Evolutionary conservation across 257 asterid species (phyloP), one percentile per base, ranked within the genome.

Genomic region (Solanum etuberosum): DNA sequence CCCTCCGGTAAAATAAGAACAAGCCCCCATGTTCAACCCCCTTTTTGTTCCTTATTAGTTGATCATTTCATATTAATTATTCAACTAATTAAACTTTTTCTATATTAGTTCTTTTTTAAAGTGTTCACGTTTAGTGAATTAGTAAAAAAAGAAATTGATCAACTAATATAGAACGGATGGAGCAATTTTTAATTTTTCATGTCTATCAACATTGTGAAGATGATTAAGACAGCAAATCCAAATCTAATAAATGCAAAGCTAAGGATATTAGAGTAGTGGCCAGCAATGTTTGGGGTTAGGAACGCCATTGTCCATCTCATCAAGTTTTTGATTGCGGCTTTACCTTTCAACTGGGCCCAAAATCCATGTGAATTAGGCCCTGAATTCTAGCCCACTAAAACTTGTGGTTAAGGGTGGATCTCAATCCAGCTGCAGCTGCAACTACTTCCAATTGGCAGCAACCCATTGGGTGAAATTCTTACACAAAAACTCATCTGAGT

Each of bases 361-460:
- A 46, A 42, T 51, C 77, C 89, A 71, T 42, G 73, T 83, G 83
- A 54, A 70, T 51, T 16, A 32, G 67, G 76, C 54, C 74, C 83
- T 9, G 5, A 38, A 48, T 81, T 46, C 48, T 81, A 67, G 46
- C 70, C 72, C 83, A 71, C 25, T 82, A 38, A 73, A 87, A 84
- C 77, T 88, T 38, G 89, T 88, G 89, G 89, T 74, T 73, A 34
- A 74, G 48, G 37, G 27, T 61, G 82, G 67, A 65, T 88, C 72
- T 43, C 21, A 14, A 84, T 87, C 87, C 18, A 32, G 57, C 12
- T n/a, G n/a, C n/a, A n/a, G n/a, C n/a, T 34, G 65, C 37, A 15
- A 10, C 57, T 32, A 25, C 32, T 65, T 3, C 65, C 31, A 83
- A 84, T 8, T 68, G 89, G 73, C 83, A 38, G 4, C 48, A 40